These are phyloP conservation scores for Priceomyces melissophilus DNA, from an alignment of 805 yeast species.

Conservation along the genomic window DNA sequence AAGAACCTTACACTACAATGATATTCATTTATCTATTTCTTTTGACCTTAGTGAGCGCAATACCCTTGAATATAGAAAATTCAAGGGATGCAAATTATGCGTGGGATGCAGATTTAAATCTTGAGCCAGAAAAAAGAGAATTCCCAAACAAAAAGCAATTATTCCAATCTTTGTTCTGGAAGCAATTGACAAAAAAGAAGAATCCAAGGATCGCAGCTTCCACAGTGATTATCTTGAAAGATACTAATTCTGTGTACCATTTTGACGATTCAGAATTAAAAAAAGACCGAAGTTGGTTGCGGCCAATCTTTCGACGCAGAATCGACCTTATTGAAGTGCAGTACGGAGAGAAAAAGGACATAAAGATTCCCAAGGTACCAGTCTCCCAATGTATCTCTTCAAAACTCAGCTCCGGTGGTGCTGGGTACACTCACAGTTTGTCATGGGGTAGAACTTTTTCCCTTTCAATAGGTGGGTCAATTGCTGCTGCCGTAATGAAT, in stretches of 20 bases:
- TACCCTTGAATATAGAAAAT: too few relatives aligned
- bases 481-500: slow-evolving; percentile 3
- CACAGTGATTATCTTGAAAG: slow-evolving; percentile 6
- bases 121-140: not conserved
- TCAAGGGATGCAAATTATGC: too few relatives aligned
- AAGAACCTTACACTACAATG: too few relatives aligned
- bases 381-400: slow-evolving; percentile 16
- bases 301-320: slow-evolving; percentile 2
- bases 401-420: slow-evolving; percentile 13
- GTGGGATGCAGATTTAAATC: too few relatives aligned
- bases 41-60: too few relatives aligned
- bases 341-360: slow-evolving; percentile 10
- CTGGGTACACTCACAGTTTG: slow-evolving; percentile 13
- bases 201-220: slow-evolving; percentile 7
- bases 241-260: slow-evolving; percentile 5
- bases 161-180: slow-evolving; percentile 6
- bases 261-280: slow-evolving; percentile 5
- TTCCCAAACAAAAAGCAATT: slow-evolving; percentile 4
- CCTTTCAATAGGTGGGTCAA: slow-evolving; percentile 4
- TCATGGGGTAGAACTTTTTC: slow-evolving; percentile 8
- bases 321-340: slow-evolving; percentile 18
- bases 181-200: slow-evolving; percentile 4
- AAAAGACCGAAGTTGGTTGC: not conserved
- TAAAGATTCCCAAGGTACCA: slow-evolving; percentile 10
- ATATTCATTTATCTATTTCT: too few relatives aligned